Percentiles rank a stretch among this genome's conserved stretches.
Conservation (phyloP, 139 green algal species). For the Tetratostichococcus sp. region DNA sequence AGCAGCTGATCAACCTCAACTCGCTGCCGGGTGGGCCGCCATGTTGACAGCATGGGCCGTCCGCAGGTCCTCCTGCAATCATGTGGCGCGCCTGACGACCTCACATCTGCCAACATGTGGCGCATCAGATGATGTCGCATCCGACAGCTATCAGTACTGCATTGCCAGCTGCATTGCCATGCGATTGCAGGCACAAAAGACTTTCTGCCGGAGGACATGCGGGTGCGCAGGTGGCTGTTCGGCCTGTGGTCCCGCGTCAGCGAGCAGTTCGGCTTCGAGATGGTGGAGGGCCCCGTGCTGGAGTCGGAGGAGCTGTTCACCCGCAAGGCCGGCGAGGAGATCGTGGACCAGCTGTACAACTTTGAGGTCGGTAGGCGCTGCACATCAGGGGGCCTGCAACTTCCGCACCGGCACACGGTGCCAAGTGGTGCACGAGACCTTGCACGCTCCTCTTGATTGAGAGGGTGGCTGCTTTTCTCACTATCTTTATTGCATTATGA, state of each 20-base stretch:
- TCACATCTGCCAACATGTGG: too few relatives aligned
- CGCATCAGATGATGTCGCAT: neutral
- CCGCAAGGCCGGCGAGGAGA: slow-evolving; percentile 97
- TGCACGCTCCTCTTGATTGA: too few relatives aligned
- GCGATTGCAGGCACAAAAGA: slow-evolving; percentile 76
- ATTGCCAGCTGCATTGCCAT: neutral
- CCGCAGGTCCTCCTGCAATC: too few relatives aligned
- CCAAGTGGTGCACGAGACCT: too few relatives aligned
- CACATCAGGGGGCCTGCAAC: too few relatives aligned
- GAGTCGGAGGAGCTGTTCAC: slow-evolving; percentile 96
- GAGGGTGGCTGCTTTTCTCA: too few relatives aligned
- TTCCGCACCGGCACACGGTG: too few relatives aligned
- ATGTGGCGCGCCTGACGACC: too few relatives aligned
- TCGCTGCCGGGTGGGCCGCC: neutral
- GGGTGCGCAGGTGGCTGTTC: slow-evolving; percentile 93
- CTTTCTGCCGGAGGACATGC: slow-evolving; percentile 93
- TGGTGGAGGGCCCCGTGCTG: slow-evolving; percentile 92
- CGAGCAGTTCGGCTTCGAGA: slow-evolving; percentile 84
- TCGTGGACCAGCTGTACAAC: slow-evolving; percentile 96
- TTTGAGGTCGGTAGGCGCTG: slow-evolving; percentile 82
- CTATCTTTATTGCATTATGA: too few relatives aligned
- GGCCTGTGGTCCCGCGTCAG: slow-evolving; percentile 66
- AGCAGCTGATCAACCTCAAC: neutral
- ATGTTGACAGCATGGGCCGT: too few relatives aligned
- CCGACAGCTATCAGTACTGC: neutral